Percentiles rank a stretch among this genome's conserved stretches.
phyloP scores from a whole-genome alignment of 2,329 filamentous ascomycete species.

The Tolypocladium album region DNA sequence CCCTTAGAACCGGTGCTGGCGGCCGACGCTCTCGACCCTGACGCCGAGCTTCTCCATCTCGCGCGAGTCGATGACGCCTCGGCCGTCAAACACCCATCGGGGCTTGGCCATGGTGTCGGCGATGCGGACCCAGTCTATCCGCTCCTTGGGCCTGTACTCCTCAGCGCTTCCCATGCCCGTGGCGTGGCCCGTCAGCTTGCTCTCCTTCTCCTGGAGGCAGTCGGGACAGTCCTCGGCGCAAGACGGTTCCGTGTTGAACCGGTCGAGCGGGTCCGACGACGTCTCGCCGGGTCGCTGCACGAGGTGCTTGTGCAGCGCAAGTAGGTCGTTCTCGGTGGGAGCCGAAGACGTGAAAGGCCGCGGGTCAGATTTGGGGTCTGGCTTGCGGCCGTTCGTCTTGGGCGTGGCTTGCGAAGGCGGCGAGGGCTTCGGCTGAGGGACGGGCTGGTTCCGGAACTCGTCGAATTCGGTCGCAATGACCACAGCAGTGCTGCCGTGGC shows the following conservation, averaged over 20 bases:
- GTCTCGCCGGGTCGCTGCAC: slow-evolving; percentile 19
- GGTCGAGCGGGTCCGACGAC: slow-evolving; percentile 32
- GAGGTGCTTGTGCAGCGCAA: slow-evolving; percentile 36
- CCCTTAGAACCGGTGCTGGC: slow-evolving; percentile 29
- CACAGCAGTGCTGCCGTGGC: slow-evolving; percentile 35
- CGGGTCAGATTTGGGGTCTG: slow-evolving; percentile 32
- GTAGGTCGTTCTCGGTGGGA: slow-evolving; percentile 33
- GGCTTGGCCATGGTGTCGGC: slow-evolving; percentile 39
- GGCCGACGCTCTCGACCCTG: slow-evolving; percentile 41
- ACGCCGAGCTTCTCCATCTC: slow-evolving; percentile 40
- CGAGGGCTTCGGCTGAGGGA: slow-evolving; percentile 17
- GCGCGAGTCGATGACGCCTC: slow-evolving; percentile 37
- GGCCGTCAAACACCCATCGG: slow-evolving; percentile 47
- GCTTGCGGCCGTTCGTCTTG: slow-evolving; percentile 23
- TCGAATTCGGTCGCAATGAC: slow-evolving; percentile 47
- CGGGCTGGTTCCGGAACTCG: slow-evolving; percentile 37
- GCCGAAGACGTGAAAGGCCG: slow-evolving; percentile 28
- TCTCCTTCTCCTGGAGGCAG: slow-evolving; percentile 30
- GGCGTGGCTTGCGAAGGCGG: slow-evolving; percentile 13
- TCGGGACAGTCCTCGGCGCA: slow-evolving; percentile 38
- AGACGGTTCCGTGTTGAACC: slow-evolving; percentile 31
- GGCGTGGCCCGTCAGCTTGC: slow-evolving; percentile 25
- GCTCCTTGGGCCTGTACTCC: slow-evolving; percentile 35
- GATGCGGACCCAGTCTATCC: slow-evolving; percentile 41
- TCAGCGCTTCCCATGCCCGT: slow-evolving; percentile 31